Conservation (phyloP, 2,329 filamentous ascomycete genomes). For the Aspergillus intermedius region DNA sequence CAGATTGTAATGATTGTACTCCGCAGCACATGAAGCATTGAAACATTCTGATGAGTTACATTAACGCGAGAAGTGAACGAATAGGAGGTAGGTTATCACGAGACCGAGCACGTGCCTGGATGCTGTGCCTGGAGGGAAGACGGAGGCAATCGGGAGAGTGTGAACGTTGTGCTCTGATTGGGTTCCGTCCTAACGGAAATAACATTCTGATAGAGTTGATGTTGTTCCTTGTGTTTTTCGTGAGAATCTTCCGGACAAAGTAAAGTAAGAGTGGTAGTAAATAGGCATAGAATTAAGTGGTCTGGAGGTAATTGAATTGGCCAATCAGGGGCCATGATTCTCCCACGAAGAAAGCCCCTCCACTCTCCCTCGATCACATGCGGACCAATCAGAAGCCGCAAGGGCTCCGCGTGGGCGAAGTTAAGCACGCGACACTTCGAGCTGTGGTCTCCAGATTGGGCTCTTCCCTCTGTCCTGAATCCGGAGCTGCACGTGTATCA, state of each 20-base stretch:
- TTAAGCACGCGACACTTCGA: slow-evolving; percentile 32
- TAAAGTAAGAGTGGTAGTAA: too few species aligned
- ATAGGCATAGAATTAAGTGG: not conserved
- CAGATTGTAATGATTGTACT: slow-evolving; percentile 8
- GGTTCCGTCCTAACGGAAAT: too few species aligned
- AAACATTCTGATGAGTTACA: slow-evolving; percentile 18
- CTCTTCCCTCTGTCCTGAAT: too few species aligned
- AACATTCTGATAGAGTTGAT: too few species aligned
- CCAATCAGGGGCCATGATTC: not conserved
- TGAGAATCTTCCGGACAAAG: too few species aligned
- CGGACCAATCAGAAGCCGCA: slow-evolving; percentile 20
- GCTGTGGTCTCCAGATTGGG: too few species aligned
- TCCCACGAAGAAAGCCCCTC: not conserved
- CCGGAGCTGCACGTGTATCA: too few species aligned
- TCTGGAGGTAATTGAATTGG: not conserved
- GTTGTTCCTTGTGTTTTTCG: too few species aligned
- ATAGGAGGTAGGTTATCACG: not conserved
- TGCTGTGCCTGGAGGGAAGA: not conserved
- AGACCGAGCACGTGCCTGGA: not conserved
- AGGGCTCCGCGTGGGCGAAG: slow-evolving; percentile 23
- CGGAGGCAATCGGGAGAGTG: not conserved
- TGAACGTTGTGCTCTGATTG: too few species aligned
- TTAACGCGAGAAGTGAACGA: too few species aligned
- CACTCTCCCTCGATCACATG: not conserved
- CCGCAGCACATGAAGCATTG: slow-evolving; percentile 14